Evolutionary conservation across 2,329 filamentous ascomycete genomes (phyloP).

Genomic region (Colletotrichum zoysiae): DNA sequence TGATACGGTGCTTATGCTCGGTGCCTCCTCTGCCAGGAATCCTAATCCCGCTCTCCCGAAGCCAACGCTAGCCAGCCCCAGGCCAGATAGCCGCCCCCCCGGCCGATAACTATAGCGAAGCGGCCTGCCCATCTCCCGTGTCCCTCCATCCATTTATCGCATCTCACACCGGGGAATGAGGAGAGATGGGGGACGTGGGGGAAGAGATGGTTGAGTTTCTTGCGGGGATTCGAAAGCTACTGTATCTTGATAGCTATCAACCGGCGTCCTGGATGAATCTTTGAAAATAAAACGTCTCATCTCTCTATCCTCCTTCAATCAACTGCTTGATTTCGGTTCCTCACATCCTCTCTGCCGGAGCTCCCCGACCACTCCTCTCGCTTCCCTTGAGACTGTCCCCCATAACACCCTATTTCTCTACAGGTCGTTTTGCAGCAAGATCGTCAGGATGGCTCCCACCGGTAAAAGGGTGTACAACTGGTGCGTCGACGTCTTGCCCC

Average conservation of each 20-base stretch:
- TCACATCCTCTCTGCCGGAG: conserved; percentile 24
- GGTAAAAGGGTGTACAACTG: conserved; percentile 41
- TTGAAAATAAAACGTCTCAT: conserved; percentile 17
- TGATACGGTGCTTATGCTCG: neutral
- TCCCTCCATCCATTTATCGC: neutral
- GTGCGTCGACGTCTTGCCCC: neutral
- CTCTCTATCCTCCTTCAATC: neutral
- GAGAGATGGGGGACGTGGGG: conserved; percentile 12
- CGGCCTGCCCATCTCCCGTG: neutral
- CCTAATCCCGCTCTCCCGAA: conserved; percentile 35
- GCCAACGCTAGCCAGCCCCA: conserved; percentile 25
- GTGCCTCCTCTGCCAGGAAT: conserved; percentile 9
- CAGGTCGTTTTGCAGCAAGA: conserved; percentile 1
- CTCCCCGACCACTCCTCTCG: conserved; percentile 1
- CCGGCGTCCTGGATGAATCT: neutral
- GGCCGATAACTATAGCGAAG: conserved; percentile 28
- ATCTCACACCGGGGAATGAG: conserved; percentile 29
- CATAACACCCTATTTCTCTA: neutral
- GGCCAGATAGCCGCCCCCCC: neutral
- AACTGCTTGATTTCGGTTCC: conserved; percentile 1
- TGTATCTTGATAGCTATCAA: neutral
- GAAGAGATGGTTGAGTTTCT: neutral
- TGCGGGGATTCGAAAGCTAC: conserved; percentile 1
- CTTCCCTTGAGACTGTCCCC: neutral
- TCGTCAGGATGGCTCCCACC: conserved; percentile 34